These are phyloP conservation scores for Toxoplasma gondii DNA, from an alignment of 169 alveolate genomes.

Conservation along the genomic window DNA sequence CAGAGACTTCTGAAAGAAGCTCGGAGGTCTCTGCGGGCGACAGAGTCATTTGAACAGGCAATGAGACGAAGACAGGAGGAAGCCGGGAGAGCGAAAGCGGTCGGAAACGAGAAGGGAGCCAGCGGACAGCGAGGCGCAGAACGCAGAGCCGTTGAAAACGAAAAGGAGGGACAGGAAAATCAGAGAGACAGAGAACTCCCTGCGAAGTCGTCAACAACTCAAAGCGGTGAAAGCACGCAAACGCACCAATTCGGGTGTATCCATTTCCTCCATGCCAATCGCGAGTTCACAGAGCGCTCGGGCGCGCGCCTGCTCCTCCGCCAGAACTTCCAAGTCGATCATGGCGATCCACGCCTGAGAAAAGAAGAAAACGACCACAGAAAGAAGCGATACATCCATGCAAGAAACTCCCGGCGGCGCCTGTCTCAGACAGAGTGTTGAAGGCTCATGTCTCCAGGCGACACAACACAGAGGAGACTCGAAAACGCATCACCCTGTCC, in stretches of 20 bases:
- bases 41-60: too few relatives aligned
- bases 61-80: too few relatives aligned
- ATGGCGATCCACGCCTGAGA: conserved; percentile 88
- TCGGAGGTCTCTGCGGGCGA: too few relatives aligned
- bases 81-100: background rate
- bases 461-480: too few relatives aligned
- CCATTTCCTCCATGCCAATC: conserved; percentile 84
- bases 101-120: background rate
- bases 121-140: background rate
- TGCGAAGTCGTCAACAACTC: too few relatives aligned
- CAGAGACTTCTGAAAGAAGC: too few relatives aligned
- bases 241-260: conserved; percentile 90
- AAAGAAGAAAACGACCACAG: background rate
- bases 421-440: too few relatives aligned
- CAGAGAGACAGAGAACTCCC: background rate
- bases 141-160: background rate
- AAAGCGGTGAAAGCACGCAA: background rate
- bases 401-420: too few relatives aligned
- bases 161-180: too few relatives aligned
- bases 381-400: too few relatives aligned
- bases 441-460: too few relatives aligned
- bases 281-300: conserved; percentile 91
- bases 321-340: conserved; percentile 88
- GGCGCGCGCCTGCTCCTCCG: conserved; percentile 91
- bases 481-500: too few relatives aligned